Evolutionary conservation across 176 grass and related monocot genomes (phyloP), one percentile per base, ranked within the genome.

Genomic region (Ananas comosus): DNA sequence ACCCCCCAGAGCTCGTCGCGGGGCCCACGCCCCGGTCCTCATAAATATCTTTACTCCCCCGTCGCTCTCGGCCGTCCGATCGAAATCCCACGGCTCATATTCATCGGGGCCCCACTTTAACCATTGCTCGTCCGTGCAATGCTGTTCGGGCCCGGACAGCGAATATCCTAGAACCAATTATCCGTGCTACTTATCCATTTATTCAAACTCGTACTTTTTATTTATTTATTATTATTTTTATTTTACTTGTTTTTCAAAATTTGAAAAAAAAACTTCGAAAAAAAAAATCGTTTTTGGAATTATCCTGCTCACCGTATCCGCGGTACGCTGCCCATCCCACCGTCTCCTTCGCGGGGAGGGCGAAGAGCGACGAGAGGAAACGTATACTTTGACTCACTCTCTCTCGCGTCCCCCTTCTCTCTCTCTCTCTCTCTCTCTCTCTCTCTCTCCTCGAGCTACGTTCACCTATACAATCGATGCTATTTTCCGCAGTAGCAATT

Each of bases 281-380:
- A 64, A 50, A 71, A 73, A 42, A 19, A 33, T 14, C 0, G 14
- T 13, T 54, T 66, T 66, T 53, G 73, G 64, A 75, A 75, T 75
- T 66, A 66, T 75, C 63, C 63, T 75, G 51, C 51, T 50, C 52
- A 22, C 48, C 64, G 73, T 48, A 66, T 66, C 64, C 64, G 49
- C 63, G 59, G 50, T 72, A 49, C 23, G 9, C 59, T 23, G 47
- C n/a, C 68, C 22, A 14, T 27, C 13, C 12, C 14, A 12, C 49
- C 19, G 25, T 72, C 52, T 17, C 23, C 13, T 16, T 56, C 18
- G 33, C 9, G 68, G 17, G 48, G 29, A 18, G 23, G 48, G 49
- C 49, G 42, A 24, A 3, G 69, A 71, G 69, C 22, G 12, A 71
- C 23, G 54, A 71, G 29, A 24, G n/a, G 29, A 71, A 71, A 42